Evolutionary conservation across 1,139 yeast species (phyloP).

Genomic region (Kazachstania sp.): DNA sequence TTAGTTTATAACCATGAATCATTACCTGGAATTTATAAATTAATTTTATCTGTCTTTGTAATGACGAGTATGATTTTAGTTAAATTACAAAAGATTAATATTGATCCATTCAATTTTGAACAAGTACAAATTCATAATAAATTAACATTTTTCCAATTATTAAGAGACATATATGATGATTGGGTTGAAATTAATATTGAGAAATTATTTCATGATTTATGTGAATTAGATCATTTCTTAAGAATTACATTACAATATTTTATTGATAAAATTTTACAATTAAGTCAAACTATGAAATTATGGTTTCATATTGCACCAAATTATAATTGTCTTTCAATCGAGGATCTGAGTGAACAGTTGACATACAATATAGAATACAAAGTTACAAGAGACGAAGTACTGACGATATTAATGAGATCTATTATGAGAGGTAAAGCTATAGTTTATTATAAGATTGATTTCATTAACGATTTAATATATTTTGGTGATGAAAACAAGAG

Average conservation of each 20-base stretch:
- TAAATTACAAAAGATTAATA: neutral
- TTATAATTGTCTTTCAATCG: slow-evolving; percentile 24
- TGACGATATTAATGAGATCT: slow-evolving; percentile 24
- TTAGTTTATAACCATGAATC: neutral
- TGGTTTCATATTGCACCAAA: slow-evolving; percentile 25
- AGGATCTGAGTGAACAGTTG: slow-evolving; percentile 18
- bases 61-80: slow-evolving; percentile 16
- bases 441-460: slow-evolving; percentile 25
- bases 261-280: slow-evolving; percentile 12
- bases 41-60: slow-evolving; percentile 22
- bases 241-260: slow-evolving; percentile 9
- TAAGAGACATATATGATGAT: slow-evolving; percentile 13
- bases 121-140: slow-evolving; percentile 19
- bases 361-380: slow-evolving; percentile 6
- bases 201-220: slow-evolving; percentile 10
- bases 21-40: slow-evolving; percentile 9
- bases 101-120: slow-evolving; percentile 28
- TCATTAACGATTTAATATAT: slow-evolving; percentile 21
- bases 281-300: slow-evolving; percentile 19
- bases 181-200: slow-evolving; percentile 13
- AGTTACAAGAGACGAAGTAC: slow-evolving; percentile 20
- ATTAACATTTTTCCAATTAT: slow-evolving; percentile 9
- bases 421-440: slow-evolving; percentile 20
- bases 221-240: slow-evolving; percentile 6
- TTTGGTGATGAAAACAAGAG: slow-evolving; percentile 22